Evolutionary conservation across 495 filamentous ascomycete species (phyloP).

Genomic region (Daldinia vernicosa): DNA sequence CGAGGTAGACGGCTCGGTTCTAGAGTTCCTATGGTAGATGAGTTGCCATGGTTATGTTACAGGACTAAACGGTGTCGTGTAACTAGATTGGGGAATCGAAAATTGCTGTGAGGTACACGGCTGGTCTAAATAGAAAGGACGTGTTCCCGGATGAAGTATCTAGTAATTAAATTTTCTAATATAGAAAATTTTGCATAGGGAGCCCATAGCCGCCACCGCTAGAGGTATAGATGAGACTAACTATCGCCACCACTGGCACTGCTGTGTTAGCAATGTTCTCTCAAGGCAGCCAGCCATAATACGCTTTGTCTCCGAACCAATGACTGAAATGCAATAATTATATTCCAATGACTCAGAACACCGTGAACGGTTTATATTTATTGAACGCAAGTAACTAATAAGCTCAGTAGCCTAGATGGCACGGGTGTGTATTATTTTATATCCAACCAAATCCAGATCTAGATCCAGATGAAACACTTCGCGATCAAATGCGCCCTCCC

Average conservation of each 20-base stretch:
- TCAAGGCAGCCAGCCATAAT: not conserved
- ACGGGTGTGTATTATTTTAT: not conserved
- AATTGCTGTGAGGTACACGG: not conserved
- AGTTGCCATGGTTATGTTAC: not conserved
- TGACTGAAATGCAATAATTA: not conserved
- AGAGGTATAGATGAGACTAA: not conserved
- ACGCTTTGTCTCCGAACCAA: not conserved
- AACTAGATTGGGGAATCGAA: not conserved
- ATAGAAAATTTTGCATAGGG: not conserved
- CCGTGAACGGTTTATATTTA: not conserved
- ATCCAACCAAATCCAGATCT: not conserved
- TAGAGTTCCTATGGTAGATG: not conserved
- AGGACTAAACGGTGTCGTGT: not conserved
- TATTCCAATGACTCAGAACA: not conserved
- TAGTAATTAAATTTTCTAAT: not conserved
- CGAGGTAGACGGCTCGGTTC: not conserved
- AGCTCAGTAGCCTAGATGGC: not conserved
- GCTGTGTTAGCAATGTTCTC: not conserved
- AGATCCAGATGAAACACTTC: not conserved
- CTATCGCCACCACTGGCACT: not conserved
- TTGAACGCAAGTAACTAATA: not conserved
- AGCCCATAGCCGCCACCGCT: not conserved
- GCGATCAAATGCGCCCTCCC: not conserved
- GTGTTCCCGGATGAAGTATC: not conserved
- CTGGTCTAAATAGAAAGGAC: not conserved